These are phyloP conservation scores for Physocladia obscura DNA, from an alignment of 192 early-diverging fungal species.

Conservation along the genomic window DNA sequence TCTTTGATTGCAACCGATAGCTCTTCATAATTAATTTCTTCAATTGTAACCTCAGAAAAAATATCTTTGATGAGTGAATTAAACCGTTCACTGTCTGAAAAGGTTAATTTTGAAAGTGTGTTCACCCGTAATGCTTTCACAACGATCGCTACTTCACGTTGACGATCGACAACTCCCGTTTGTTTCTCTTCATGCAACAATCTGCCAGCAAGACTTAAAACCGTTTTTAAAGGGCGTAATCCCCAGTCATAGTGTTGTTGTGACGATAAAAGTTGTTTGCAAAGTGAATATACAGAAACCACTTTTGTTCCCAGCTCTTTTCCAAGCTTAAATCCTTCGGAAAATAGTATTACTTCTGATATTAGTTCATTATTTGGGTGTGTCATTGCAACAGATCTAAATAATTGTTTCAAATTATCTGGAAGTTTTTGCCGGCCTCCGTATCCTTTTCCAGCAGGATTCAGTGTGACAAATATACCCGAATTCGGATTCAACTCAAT, in stretches of 20 bases:
- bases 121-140: slow-evolving; percentile 58
- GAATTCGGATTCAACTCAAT: slow-evolving; percentile 56
- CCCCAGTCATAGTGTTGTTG: slow-evolving; percentile 66
- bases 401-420: slow-evolving; percentile 63
- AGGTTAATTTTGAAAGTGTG: slow-evolving; percentile 59
- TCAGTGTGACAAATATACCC: slow-evolving; percentile 62
- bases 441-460: slow-evolving; percentile 63
- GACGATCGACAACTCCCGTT: slow-evolving; percentile 11
- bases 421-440: slow-evolving; percentile 63
- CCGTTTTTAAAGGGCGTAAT: slow-evolving; percentile 55
- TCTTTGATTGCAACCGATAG: slow-evolving; percentile 45
- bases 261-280: slow-evolving; percentile 52
- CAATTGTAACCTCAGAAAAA: slow-evolving; percentile 46
- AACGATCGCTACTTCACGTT: slow-evolving; percentile 42
- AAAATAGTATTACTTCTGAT: slow-evolving; percentile 58
- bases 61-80: slow-evolving; percentile 54
- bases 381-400: slow-evolving; percentile 63
- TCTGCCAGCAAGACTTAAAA: slow-evolving; percentile 49
- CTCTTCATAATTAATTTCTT: slow-evolving; percentile 52
- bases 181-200: slow-evolving; percentile 50
- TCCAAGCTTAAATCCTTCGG: slow-evolving; percentile 58
- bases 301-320: slow-evolving; percentile 59
- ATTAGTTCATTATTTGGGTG: slow-evolving; percentile 63
- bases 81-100: slow-evolving; percentile 47
- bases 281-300: slow-evolving; percentile 56